Conservation (phyloP, 2,329 filamentous ascomycete species). For the Sporothrix pseudoabietina region DNA sequence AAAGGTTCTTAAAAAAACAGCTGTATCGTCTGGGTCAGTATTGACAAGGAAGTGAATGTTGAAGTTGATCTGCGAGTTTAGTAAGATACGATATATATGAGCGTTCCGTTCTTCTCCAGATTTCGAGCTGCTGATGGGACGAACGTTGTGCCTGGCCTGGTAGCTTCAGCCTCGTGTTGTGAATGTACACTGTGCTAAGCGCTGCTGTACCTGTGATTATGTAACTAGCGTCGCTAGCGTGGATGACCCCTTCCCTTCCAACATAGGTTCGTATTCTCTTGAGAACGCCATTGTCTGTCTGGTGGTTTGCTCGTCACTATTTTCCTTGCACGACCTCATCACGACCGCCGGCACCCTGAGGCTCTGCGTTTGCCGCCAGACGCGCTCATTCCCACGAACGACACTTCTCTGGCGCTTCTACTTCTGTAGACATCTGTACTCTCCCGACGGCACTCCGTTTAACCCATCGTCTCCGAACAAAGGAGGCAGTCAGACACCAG, state of each 20-base stretch:
- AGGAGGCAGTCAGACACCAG: too few species aligned
- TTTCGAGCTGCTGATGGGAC: background rate
- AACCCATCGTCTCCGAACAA: background rate
- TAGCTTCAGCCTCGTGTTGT: background rate
- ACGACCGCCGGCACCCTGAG: background rate
- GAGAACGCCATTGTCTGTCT: background rate
- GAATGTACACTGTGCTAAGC: constrained; percentile 20
- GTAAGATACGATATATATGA: too few species aligned
- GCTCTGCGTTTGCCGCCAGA: background rate
- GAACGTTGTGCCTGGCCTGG: background rate
- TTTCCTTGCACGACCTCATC: background rate
- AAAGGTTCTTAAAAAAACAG: background rate
- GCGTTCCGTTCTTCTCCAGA: too few species aligned
- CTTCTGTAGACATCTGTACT: too few species aligned
- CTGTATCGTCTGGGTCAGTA: too few species aligned
- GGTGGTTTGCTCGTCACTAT: background rate
- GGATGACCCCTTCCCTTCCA: background rate
- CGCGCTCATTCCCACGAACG: background rate
- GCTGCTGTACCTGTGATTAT: background rate
- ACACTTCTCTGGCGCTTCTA: background rate
- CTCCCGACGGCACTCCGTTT: background rate
- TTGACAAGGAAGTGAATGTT: background rate
- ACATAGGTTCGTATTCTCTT: background rate
- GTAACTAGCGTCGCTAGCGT: background rate
- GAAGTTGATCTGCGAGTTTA: background rate